Conservation (phyloP, 2,329 filamentous ascomycete species). For the Exophiala dermatitidis region DNA sequence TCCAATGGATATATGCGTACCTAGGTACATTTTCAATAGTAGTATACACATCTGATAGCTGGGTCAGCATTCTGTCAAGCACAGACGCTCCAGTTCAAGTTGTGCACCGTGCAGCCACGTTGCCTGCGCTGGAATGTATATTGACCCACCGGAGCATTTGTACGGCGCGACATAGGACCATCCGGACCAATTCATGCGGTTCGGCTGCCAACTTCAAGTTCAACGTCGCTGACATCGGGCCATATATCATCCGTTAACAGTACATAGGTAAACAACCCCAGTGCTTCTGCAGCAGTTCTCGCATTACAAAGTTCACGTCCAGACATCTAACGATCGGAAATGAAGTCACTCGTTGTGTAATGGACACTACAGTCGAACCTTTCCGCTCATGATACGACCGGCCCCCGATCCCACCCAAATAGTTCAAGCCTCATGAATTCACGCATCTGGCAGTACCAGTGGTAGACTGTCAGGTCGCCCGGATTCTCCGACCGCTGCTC, state of each 20-base stretch:
- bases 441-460: neutral
- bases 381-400: neutral
- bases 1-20: neutral
- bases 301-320: neutral
- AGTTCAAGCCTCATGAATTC: neutral
- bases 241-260: neutral
- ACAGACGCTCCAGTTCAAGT: neutral
- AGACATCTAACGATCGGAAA: neutral
- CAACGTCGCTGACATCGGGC: neutral
- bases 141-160: neutral
- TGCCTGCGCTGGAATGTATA: neutral
- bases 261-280: neutral
- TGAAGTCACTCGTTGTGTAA: neutral
- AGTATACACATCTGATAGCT: neutral
- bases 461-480: neutral
- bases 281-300: neutral
- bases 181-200: neutral
- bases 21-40: neutral
- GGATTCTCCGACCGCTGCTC: neutral
- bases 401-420: neutral
- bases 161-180: neutral
- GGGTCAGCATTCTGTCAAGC: neutral
- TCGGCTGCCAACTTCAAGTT: neutral
- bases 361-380: neutral
- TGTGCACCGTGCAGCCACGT: neutral